A percentile compares a stretch with the other conserved stretches of the same genome.
These are phyloP conservation scores for Aphanomyces astaci DNA, from an alignment of 352 stramenopile species.

Conservation along the genomic window DNA sequence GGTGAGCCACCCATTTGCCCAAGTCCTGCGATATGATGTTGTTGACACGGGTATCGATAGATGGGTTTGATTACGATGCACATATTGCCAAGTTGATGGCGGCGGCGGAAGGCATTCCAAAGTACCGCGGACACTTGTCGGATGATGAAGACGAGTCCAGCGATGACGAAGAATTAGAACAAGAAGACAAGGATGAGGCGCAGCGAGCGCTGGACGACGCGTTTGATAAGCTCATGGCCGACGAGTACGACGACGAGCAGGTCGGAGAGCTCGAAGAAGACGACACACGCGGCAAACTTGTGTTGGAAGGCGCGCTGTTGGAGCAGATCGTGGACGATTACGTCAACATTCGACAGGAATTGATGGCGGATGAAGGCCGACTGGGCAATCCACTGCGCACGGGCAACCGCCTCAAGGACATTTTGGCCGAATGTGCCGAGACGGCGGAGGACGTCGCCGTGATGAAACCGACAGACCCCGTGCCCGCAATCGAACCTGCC, in stretches of 20 bases:
- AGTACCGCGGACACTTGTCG: slow-evolving; percentile 54
- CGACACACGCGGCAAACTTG: slow-evolving; percentile 45
- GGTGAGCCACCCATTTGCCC: no score
- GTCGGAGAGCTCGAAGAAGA: slow-evolving; percentile 65
- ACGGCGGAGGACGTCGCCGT: slow-evolving; percentile 49
- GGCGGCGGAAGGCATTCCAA: slow-evolving; percentile 62
- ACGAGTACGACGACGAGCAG: slow-evolving; percentile 79
- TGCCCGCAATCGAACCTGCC: slow-evolving; percentile 25
- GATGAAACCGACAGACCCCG: slow-evolving; percentile 43
- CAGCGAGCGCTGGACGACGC: slow-evolving; percentile 82
- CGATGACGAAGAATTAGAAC: slow-evolving; percentile 57
- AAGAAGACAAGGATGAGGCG: slow-evolving; percentile 51
- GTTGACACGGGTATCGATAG: no score
- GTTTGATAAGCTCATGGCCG: slow-evolving; percentile 74
- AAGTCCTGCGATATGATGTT: no score
- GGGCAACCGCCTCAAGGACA: slow-evolving; percentile 61
- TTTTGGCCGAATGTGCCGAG: slow-evolving; percentile 64
- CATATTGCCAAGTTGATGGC: slow-evolving; percentile 91
- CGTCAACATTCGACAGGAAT: slow-evolving; percentile 53
- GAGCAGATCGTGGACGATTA: slow-evolving; percentile 70
- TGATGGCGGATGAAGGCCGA: slow-evolving; percentile 67
- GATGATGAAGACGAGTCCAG: slow-evolving; percentile 76
- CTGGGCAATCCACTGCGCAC: slow-evolving; percentile 60
- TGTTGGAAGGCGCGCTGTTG: slow-evolving; percentile 58
- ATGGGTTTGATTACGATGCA: slow-evolving; percentile 89